phyloP scores from a whole-genome alignment of 2,329 filamentous ascomycete species.

The Penicillium sp. region DNA sequence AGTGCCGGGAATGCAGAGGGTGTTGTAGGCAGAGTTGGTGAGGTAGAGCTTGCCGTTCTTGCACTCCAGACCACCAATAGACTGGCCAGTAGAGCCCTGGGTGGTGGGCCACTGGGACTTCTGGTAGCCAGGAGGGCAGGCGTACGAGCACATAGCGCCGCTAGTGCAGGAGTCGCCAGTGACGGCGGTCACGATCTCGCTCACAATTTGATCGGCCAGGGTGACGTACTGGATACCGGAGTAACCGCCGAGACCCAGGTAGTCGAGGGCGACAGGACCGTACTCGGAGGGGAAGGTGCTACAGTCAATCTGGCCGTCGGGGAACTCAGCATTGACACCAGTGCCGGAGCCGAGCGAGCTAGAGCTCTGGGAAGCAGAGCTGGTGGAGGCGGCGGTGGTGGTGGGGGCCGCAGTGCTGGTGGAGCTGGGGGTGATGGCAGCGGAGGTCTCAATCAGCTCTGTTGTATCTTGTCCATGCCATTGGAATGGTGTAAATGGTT shows the following conservation, averaged over 20 bases:
- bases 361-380: conserved; percentile 22
- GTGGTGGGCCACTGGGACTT: conserved; percentile 84
- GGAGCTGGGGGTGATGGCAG: conserved; percentile 36
- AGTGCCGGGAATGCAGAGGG: conserved; percentile 73
- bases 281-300: conserved; percentile 74
- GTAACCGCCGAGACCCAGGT: conserved; percentile 73
- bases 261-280: conserved; percentile 71
- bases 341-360: conserved; percentile 27
- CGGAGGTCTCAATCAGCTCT: conserved; percentile 57
- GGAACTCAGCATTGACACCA: conserved; percentile 70
- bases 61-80: conserved; percentile 85
- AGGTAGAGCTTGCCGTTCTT: conserved; percentile 70
- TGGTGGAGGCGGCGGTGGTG: conserved; percentile 23
- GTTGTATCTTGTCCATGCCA: too few species aligned
- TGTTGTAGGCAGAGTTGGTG: conserved; percentile 67
- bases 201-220: conserved; percentile 57
- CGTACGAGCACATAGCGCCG: conserved; percentile 83
- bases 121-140: conserved; percentile 87
- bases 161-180: conserved; percentile 61
- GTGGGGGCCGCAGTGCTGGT: conserved; percentile 20
- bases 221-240: conserved; percentile 72
- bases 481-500: too few species aligned
- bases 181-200: conserved; percentile 65
- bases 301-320: conserved; percentile 72
- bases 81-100: conserved; percentile 80